Evolutionary conservation across 768 basidiomycete genomes (phyloP), one percentile per base, ranked within the genome.

Genomic region (Tylopilus sp.): DNA sequence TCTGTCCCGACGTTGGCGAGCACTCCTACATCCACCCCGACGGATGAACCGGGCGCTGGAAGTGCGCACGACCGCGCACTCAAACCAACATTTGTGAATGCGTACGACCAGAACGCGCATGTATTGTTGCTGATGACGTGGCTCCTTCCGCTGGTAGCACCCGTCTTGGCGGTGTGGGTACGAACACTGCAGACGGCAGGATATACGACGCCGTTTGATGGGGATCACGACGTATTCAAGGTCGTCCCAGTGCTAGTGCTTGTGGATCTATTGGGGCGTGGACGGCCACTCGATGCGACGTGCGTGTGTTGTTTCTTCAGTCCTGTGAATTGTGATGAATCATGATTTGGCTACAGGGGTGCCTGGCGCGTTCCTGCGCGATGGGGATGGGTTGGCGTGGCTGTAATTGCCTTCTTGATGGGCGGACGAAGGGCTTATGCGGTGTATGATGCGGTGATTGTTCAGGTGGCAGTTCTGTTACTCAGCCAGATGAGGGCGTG

Each of bases 91-190:
- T 58, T 65, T 34, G 50, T 22, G 19, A 56, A 62, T 31, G 76
- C 76, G 43, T 65, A 75, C 44, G 70, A 81, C 48, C 79, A 84
- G 50, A 83, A 78, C 50, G 68, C 76, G 53, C 85, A 90, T 58
- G 28, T 90, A 1, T 68, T 94, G 12, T 71, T 93, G 47, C 72
- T 94, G 30, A 83, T 93, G 81, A 86, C 88, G 17, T 86, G 85
- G 80, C 74, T 94, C 3, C 71, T 96, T 0, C 94, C 94, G 1
- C 74, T 91, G 50, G 78, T 78, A 7, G 86, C 84, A 3, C 86
- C 91, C 0, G 85, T 87, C 7, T 74, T 98, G 24, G 86, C 82
- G 2, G 92, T 96, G 3, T 98, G 95, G 95, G 87, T 86, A 3
- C 82, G 92, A 45, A 95, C 93, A 34, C 72, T 96, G 12, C 77